Evolutionary conservation across 192 early-diverging fungal species (phyloP), one percentile per base, ranked within the genome.

Genomic region (Coemansia sp.): DNA sequence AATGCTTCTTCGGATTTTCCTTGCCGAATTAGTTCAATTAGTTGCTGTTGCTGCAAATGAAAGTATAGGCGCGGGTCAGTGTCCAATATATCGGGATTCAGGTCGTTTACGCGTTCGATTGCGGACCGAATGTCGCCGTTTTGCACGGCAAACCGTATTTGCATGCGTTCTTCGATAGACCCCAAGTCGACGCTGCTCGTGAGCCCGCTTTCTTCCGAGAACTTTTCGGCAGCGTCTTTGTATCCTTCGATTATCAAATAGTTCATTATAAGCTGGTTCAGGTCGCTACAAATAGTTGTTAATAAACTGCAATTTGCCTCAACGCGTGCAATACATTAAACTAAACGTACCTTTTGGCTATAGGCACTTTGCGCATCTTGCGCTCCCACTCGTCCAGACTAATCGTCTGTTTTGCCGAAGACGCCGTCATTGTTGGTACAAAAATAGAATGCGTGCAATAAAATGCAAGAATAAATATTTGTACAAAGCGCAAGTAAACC

Each of bases 241-340:
- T 95, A 98, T 7, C 97, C 97, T 75, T 99, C 97, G 49, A 99
- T 95, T 11, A 98, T 88, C 20, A 99, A 79, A 60, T 99, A 99
- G 84, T 99, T 97, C 96, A 99, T 98, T 36, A 99, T 87, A 21
- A 99, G 86, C 72, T 93, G 93, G 86, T 98, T 98, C 47, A 99
- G 83, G 77, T 97, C 95, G 21, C 92, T 90, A 76, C 56, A 52
- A 21, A 10, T 20, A 0, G 31, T 8, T 8, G 1, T 20, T 51
- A 37, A 15, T 14, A 31, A 40, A 3, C 21, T 21, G 21, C 21
- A 21, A 21, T 21, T 21, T 21, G 21, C 21, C 21, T 21, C 21
- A 21, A 21, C 0, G 21, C 21, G 21, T 21, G 21, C 21, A 21
- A 21, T 21, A 21, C 21, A 21, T 21, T 0, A 21, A 21, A 21